These are phyloP conservation scores for Singerocomus inundabilis DNA, from an alignment of 1,284 basidiomycete genomes.

Conservation along the genomic window DNA sequence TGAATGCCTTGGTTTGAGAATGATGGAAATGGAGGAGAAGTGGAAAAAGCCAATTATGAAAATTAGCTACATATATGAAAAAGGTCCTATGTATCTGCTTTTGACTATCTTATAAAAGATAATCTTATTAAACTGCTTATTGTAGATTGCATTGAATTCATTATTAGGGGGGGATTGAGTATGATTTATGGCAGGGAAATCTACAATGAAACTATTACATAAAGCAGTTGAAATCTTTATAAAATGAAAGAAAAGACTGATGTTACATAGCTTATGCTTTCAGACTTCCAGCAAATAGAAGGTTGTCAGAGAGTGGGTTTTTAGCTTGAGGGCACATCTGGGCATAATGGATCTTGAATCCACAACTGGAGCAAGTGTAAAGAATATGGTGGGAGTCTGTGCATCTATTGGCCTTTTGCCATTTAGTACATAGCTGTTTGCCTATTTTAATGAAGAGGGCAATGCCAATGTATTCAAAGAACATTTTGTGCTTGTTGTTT, in stretches of 20 bases:
- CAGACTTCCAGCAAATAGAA: conserved; percentile 28
- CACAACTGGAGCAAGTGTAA: conserved; percentile 31
- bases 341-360: conserved; percentile 23
- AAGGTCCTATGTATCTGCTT: not conserved
- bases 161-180: not conserved
- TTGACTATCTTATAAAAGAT: not conserved
- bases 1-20: not conserved
- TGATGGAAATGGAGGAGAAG: not conserved
- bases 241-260: not conserved
- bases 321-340: conserved; percentile 26
- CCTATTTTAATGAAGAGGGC: not conserved
- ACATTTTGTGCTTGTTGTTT: no score
- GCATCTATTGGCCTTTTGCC: conserved; percentile 6
- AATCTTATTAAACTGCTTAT: not conserved
- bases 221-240: not conserved
- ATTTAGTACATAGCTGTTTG: conserved; percentile 5
- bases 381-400: not conserved
- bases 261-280: not conserved
- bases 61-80: not conserved
- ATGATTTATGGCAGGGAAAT: not conserved
- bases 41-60: not conserved
- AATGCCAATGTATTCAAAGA: rapidly evolving
- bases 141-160: not conserved
- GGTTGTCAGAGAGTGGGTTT: conserved; percentile 12
- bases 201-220: not conserved